Conservation (phyloP, 2,329 filamentous ascomycete species). For the Fusarium sarcochroum region DNA sequence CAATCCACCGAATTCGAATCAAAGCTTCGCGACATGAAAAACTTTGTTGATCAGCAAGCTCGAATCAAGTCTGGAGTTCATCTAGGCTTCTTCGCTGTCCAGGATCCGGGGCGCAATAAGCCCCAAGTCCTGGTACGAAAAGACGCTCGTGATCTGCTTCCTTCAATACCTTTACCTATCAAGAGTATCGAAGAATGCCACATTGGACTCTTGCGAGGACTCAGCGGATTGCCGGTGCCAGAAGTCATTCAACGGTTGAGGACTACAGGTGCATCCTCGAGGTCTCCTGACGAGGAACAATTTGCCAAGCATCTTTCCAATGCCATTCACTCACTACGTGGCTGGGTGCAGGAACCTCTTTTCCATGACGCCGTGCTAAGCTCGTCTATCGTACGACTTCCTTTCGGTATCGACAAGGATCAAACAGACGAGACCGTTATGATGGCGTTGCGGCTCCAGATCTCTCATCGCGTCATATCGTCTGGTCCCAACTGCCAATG, state of each 20-base stretch:
- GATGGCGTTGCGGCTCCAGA: constrained; percentile 70
- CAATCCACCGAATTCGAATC: constrained; percentile 70
- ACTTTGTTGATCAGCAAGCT: constrained; percentile 63
- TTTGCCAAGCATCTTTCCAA: constrained; percentile 63
- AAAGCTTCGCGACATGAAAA: constrained; percentile 75
- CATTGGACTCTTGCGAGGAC: constrained; percentile 63
- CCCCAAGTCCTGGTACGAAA: constrained; percentile 75
- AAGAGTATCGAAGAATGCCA: constrained; percentile 68
- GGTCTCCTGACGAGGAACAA: constrained; percentile 54
- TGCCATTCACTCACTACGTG: constrained; percentile 57
- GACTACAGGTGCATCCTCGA: constrained; percentile 48
- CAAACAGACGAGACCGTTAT: constrained; percentile 56
- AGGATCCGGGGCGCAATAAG: constrained; percentile 64
- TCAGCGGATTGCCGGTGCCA: constrained; percentile 60
- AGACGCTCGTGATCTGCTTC: constrained; percentile 70
- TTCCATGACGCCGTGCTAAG: constrained; percentile 63
- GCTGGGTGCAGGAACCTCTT: constrained; percentile 58
- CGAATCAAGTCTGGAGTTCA: constrained; percentile 68
- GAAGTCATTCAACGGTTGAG: constrained; percentile 51
- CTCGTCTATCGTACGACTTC: constrained; percentile 59
- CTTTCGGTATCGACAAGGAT: constrained; percentile 49
- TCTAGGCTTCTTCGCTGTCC: constrained; percentile 69
- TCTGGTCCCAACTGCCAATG: constrained; percentile 68
- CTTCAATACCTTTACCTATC: constrained; percentile 68
- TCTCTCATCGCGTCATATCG: constrained; percentile 70